A percentile compares a stretch with the other conserved stretches of the same genome.
These are phyloP conservation scores for Aspergillus tanneri DNA, from an alignment of 2,329 filamentous ascomycete species.

Conservation along the genomic window DNA sequence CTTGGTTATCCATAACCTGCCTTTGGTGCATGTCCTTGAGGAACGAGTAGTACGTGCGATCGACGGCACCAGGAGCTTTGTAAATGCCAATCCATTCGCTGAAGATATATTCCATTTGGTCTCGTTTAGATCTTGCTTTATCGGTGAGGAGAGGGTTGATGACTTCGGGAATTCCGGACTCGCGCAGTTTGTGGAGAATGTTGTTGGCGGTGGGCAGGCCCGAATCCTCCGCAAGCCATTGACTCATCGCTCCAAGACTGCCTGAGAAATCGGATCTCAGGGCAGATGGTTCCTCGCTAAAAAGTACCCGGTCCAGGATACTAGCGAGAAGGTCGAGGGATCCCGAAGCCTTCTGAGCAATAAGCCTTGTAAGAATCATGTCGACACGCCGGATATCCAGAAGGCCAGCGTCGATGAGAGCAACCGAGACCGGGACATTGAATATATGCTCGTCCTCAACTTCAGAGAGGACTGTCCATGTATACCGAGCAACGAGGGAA, in stretches of 20 bases:
- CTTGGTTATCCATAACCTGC: slow-evolving; percentile 68
- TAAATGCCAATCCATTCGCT: slow-evolving; percentile 89
- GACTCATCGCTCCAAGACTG: slow-evolving; percentile 76
- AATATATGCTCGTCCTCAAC: slow-evolving; percentile 61
- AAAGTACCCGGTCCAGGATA: slow-evolving; percentile 73
- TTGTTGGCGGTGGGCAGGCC: slow-evolving; percentile 64
- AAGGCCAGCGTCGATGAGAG: slow-evolving; percentile 59
- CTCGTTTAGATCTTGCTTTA: slow-evolving; percentile 61
- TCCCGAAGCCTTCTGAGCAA: slow-evolving; percentile 67
- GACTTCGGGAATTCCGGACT: slow-evolving; percentile 57
- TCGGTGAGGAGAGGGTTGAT: slow-evolving; percentile 56
- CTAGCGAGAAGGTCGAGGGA: slow-evolving; percentile 78
- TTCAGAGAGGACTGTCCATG: slow-evolving; percentile 49
- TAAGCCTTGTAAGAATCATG: slow-evolving; percentile 68
- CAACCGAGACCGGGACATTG: slow-evolving; percentile 61
- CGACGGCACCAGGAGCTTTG: slow-evolving; percentile 72
- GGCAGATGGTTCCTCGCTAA: slow-evolving; percentile 73
- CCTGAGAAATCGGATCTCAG: slow-evolving; percentile 82
- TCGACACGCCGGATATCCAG: slow-evolving; percentile 67
- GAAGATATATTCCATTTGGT: slow-evolving; percentile 92
- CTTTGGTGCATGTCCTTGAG: slow-evolving; percentile 77
- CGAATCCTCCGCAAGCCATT: slow-evolving; percentile 75
- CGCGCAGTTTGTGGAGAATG: slow-evolving; percentile 65
- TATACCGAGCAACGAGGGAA: slow-evolving; percentile 55
- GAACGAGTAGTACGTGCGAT: slow-evolving; percentile 71